phyloP scores from a whole-genome alignment of 1,139 yeast species.

The Yamadazyma kanchanaburiensis region DNA sequence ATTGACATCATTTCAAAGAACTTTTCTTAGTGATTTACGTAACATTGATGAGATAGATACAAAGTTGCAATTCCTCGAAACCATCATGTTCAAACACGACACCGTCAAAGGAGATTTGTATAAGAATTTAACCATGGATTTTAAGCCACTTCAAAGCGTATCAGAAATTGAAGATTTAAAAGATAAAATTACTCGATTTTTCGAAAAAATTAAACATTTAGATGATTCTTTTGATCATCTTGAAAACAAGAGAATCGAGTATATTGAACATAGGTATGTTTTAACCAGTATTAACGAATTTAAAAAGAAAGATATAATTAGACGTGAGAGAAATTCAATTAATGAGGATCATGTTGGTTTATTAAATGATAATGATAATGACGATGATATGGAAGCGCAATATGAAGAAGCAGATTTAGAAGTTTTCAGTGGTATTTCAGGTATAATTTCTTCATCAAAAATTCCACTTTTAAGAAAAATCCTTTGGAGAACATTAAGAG shows the following conservation, averaged over 20 bases:
- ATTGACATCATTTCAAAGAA: slow-evolving; percentile 79
- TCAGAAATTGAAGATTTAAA: slow-evolving; percentile 31
- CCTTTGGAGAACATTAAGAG: slow-evolving; percentile 54
- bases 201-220: slow-evolving; percentile 30
- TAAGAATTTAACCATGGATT: slow-evolving; percentile 23
- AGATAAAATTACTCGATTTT: slow-evolving; percentile 17
- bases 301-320: slow-evolving; percentile 12
- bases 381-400: slow-evolving; percentile 34
- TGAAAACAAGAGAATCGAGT: slow-evolving; percentile 17
- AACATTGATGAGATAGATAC: slow-evolving; percentile 34
- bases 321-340: no score
- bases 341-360: slow-evolving; percentile 4
- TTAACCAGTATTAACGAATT: slow-evolving; percentile 28
- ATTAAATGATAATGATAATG: slow-evolving; percentile 17
- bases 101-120: slow-evolving; percentile 24
- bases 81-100: slow-evolving; percentile 35
- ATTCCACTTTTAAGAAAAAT: slow-evolving; percentile 47
- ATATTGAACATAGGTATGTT: slow-evolving; percentile 35
- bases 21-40: slow-evolving; percentile 80
- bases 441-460: slow-evolving; percentile 45
- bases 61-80: slow-evolving; percentile 25
- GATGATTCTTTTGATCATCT: slow-evolving; percentile 27
- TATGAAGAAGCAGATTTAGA: slow-evolving; percentile 26
- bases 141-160: slow-evolving; percentile 25
- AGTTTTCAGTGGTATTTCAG: slow-evolving; percentile 47